Evolutionary conservation across 176 grass and related monocot species (phyloP).

Genomic region (Zea mays): DNA sequence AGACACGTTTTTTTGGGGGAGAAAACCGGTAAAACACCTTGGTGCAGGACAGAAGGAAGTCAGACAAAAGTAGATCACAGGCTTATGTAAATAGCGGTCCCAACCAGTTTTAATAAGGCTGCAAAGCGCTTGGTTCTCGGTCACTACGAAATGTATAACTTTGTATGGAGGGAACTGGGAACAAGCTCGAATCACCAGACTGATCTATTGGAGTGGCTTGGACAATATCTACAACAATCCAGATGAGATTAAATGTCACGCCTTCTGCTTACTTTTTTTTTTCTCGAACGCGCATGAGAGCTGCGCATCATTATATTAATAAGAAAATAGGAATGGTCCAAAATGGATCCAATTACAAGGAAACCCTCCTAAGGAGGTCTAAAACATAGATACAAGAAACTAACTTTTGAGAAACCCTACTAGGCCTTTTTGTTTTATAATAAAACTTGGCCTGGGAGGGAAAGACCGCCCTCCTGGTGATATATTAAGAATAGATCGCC

Average conservation of each 20-base stretch:
- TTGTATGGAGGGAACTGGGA: slow-evolving; percentile 19
- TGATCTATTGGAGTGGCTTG: not conserved
- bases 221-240: not conserved
- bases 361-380: no score
- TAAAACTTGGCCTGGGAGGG: no score
- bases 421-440: no score
- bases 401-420: no score
- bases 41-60: slow-evolving; percentile 28
- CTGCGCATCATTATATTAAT: not conserved
- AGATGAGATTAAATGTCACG: not conserved
- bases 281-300: no score
- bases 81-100: slow-evolving; percentile 1
- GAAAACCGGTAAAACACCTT: not conserved
- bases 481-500: no score
- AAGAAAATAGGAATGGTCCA: no score
- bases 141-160: slow-evolving; percentile 6
- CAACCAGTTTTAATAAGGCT: slow-evolving; percentile 20
- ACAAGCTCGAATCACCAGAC: slow-evolving; percentile 18
- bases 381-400: no score
- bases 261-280: not conserved
- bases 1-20: no score
- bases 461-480: no score
- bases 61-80: slow-evolving; percentile 7
- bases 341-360: no score
- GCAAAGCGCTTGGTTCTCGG: not conserved